Base-by-base conservation (phyloP, 352 stramenopile species). In the Phytopythium cucurbitacearum region DNA sequence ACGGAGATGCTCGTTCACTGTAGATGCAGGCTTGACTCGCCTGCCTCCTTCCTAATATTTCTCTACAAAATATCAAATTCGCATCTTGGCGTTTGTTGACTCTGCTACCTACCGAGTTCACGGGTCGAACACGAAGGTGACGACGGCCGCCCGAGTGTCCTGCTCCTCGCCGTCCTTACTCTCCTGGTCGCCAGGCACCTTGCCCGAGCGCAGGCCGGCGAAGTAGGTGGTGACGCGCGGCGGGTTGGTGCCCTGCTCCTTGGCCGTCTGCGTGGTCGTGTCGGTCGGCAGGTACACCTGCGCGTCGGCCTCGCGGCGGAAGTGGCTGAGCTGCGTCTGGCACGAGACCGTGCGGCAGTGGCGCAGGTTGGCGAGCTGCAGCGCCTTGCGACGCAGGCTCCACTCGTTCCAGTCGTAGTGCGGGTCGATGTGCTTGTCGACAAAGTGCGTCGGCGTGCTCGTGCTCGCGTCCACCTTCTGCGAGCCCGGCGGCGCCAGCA, bases 381-480 rank as follows among this genome's bases (percentile, higher is more conserved):
- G 69, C 21, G 89, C 90, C 37, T 87, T 83, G 40, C 88, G 80
- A 11, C 93, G 77, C 43, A 98, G 69, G 49, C 77, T 89, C 94
- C 94, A 98, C 64, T 98, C 91, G 71, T 98, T 98, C 90, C 91
- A 98, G 48, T 96, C 83, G 68, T 98, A 98, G 42, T 84, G 80
- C 56, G 79, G 79, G 71, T 97, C 91, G 13, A 97, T 87, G 58
- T 88, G 65, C 65, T 92, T 96, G 48, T 98, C 87, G 5, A 95
- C 51, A 71, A 98, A 98, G 65, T 98, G 93, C 21, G 78, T 76
- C 6, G 93, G 94, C 34, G 93, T 98, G 54, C 82, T 75, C 35
- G 89, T 98, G 48, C 73, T 82, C 15, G 84, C 88, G 60, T 98
- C 90, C 6, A 89, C 70, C 66, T 92, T 95, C 39, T 82, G 77